Percentiles rank a stretch among this genome's conserved stretches.
phyloP scores from a whole-genome alignment of 2,329 filamentous ascomycete genomes.

The Fusarium piperis region DNA sequence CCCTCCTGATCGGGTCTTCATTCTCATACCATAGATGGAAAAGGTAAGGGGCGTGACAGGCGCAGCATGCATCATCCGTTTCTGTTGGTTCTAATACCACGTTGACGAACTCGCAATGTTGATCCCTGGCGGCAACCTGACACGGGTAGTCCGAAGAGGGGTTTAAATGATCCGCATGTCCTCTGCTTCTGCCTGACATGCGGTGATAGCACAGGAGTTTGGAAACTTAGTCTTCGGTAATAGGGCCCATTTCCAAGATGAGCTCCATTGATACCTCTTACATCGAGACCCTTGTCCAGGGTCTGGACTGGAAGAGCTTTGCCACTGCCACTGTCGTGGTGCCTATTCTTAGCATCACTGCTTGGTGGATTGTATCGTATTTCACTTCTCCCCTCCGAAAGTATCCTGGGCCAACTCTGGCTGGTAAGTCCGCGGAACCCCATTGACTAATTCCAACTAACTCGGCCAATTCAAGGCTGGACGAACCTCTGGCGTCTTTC shows the following conservation, averaged over 20 bases:
- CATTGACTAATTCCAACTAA: background rate
- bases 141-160: background rate
- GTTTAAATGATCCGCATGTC: slow-evolving; percentile 7
- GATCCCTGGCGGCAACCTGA: background rate
- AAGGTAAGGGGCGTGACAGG: background rate
- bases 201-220: background rate
- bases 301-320: slow-evolving; percentile 19
- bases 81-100: slow-evolving; percentile 5
- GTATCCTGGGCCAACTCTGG: slow-evolving; percentile 28
- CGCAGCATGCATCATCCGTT: background rate
- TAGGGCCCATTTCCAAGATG: slow-evolving; percentile 10
- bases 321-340: slow-evolving; percentile 6
- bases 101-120: background rate
- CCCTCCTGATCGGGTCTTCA: background rate
- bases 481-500: slow-evolving; percentile 51
- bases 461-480: slow-evolving; percentile 26
- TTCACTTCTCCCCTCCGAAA: slow-evolving; percentile 26
- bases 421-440: slow-evolving; percentile 10
- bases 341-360: slow-evolving; percentile 19
- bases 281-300: slow-evolving; percentile 8
- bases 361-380: slow-evolving; percentile 27
- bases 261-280: slow-evolving; percentile 18
- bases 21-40: background rate
- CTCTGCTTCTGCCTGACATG: background rate
- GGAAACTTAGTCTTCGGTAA: background rate